Percentiles rank a stretch among this genome's conserved stretches.
Evolutionary conservation across 2,329 filamentous ascomycete species (phyloP).

Genomic region (Alternaria sp.): DNA sequence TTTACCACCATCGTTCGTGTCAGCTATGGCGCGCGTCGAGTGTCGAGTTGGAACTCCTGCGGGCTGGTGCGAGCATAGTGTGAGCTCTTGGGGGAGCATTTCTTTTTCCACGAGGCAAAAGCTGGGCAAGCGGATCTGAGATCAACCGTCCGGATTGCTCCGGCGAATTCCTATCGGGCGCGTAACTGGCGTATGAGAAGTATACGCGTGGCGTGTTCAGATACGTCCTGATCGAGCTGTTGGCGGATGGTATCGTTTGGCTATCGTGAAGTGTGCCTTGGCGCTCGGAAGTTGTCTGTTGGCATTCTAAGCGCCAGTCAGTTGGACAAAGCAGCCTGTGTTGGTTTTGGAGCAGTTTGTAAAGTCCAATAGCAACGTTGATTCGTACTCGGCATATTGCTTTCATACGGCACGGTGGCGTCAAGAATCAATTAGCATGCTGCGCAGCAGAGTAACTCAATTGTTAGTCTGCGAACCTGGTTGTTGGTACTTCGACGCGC

Average conservation of each 20-base stretch:
- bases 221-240: not conserved
- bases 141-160: not conserved
- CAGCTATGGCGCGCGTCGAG: not conserved
- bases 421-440: not conserved
- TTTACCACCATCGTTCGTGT: not conserved
- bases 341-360: not conserved
- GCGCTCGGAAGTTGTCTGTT: slow-evolving; percentile 1
- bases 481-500: slow-evolving; percentile 2
- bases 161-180: not conserved
- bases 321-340: not conserved
- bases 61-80: not conserved
- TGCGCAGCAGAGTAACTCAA: not conserved
- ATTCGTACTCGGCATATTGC: slow-evolving; percentile 2
- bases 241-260: not conserved
- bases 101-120: not conserved
- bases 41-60: not conserved
- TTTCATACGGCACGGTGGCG: slow-evolving; percentile 3
- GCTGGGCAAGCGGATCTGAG: not conserved
- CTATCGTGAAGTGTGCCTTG: slow-evolving; percentile 1
- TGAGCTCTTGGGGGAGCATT: not conserved
- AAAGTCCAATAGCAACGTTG: not conserved
- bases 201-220: not conserved
- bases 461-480: not conserved
- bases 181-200: not conserved
- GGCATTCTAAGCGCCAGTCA: not conserved